phyloP scores from a whole-genome alignment of 2,329 filamentous ascomycete species.

The Alternaria gaisen region DNA sequence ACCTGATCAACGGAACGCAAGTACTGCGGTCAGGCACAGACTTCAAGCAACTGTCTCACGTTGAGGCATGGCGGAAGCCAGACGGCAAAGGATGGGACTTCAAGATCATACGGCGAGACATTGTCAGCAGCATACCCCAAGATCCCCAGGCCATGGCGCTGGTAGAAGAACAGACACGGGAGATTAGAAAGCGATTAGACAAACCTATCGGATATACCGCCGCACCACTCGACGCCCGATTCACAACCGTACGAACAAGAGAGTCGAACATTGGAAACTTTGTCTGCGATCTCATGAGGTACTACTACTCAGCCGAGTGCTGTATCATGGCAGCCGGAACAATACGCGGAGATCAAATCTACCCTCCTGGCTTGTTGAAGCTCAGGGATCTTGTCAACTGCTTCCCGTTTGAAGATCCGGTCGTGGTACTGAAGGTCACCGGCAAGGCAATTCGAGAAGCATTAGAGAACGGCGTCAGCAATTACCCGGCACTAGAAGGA shows the following conservation, averaged over 20 bases:
- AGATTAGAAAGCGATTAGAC: slow-evolving; percentile 77
- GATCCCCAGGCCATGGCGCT: slow-evolving; percentile 69
- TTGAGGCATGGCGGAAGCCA: slow-evolving; percentile 73
- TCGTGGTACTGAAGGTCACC: slow-evolving; percentile 76
- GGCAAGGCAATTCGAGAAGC: slow-evolving; percentile 80
- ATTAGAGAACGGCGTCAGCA: slow-evolving; percentile 82
- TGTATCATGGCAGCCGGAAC: slow-evolving; percentile 86
- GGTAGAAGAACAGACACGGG: slow-evolving; percentile 74
- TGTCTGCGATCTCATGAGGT: slow-evolving; percentile 89
- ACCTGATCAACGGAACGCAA: slow-evolving; percentile 79
- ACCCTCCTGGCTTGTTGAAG: slow-evolving; percentile 78
- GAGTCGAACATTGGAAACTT: slow-evolving; percentile 93
- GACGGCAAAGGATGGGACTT: slow-evolving; percentile 74
- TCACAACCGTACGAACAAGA: slow-evolving; percentile 77
- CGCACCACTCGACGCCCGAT: slow-evolving; percentile 83
- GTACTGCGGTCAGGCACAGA: slow-evolving; percentile 88
- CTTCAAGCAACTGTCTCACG: slow-evolving; percentile 90
- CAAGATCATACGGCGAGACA: slow-evolving; percentile 76
- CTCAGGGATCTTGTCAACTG: slow-evolving; percentile 87
- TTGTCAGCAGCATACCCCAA: slow-evolving; percentile 72
- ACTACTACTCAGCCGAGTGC: slow-evolving; percentile 82
- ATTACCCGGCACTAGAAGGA: slow-evolving; percentile 82
- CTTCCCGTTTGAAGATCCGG: slow-evolving; percentile 92
- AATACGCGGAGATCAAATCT: slow-evolving; percentile 87
- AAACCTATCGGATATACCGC: slow-evolving; percentile 84